Base-by-base conservation (phyloP, 306 rosid species). In the Cercis canadensis region DNA sequence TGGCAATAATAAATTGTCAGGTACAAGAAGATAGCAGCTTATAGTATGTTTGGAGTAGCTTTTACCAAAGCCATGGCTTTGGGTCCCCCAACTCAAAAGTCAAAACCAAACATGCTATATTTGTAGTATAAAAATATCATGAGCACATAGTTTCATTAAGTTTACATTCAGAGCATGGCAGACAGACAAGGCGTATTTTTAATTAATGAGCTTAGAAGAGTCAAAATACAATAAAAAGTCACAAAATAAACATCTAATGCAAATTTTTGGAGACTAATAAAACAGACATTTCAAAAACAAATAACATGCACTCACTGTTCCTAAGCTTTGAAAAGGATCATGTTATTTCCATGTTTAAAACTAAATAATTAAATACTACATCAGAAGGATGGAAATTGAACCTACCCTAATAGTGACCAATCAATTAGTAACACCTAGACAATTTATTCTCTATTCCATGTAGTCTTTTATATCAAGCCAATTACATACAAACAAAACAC, bases 21-120 rank as follows among this genome's bases (percentile, higher is more conserved):
- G 53, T 21, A 15, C 13, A 75, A 54, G 17, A 71, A 45, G 33
- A 54, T 49, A 12, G 11, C 45, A 51, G 44, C 11, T 50, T 29
- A 55, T 53, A 5, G 44, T 40, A 19, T 60, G 29, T 24, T n/a
- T 24, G 29, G 29, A 24, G 29, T 24, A 1, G 1, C 29, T 24
- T 24, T 24, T 24, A 3, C 67, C 19, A 32, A 57, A 43, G 43
- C 12, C 24, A 24, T 24, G 29, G 29, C 29, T 24, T 24, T 24
- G 29, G 29, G 29, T 24, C 3, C 29, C 29, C 29, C 29, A 24
- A 24, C 29, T 24, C 29, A 24, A 3, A 24, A 24, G 29, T 24
- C 29, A 24, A 24, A 24, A 24, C 29, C 29, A 24, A 24, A 24
- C 29, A 24, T 24, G 29, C 29, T 24, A 24, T 24, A 24, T 24